Conservation (phyloP, 192 early-diverging fungal genomes). For the Entomortierella lignicola region DNA sequence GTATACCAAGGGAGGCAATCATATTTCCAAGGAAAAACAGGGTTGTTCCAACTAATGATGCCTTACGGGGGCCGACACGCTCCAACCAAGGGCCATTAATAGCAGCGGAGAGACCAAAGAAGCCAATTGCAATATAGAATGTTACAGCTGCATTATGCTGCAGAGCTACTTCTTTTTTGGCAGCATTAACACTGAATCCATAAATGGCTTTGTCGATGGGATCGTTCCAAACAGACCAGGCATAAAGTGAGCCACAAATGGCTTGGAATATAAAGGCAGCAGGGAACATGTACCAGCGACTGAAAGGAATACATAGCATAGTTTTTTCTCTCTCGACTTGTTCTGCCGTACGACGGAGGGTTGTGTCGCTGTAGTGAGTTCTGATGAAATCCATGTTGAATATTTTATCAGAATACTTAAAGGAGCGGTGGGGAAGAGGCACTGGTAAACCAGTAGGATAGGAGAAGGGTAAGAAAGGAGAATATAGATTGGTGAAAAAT, state of each 20-base stretch:
- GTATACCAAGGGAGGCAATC: conserved; percentile 69
- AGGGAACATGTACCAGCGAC: conserved; percentile 75
- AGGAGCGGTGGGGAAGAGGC: too few species aligned
- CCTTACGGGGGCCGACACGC: conserved; percentile 76
- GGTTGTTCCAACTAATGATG: conserved; percentile 68
- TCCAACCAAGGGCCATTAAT: conserved; percentile 86
- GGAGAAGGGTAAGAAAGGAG: too few species aligned
- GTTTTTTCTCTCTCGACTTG: conserved; percentile 69
- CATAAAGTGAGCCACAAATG: conserved; percentile 80
- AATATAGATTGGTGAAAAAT: too few species aligned
- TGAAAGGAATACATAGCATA: conserved; percentile 58
- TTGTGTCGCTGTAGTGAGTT: conserved; percentile 57
- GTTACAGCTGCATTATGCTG: conserved; percentile 61
- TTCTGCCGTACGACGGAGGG: conserved; percentile 66
- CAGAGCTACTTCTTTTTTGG: conserved; percentile 54
- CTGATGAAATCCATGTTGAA: background rate
- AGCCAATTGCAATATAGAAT: conserved; percentile 82
- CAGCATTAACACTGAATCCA: conserved; percentile 40
- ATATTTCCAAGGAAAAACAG: conserved; percentile 80
- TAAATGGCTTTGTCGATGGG: conserved; percentile 72
- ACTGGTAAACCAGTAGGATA: background rate
- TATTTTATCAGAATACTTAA: too few species aligned
- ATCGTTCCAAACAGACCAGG: conserved; percentile 82
- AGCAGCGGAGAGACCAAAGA: conserved; percentile 78
- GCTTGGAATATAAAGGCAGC: conserved; percentile 79